Conservation (phyloP, 495 filamentous ascomycete species). For the Neurospora sp. region DNA sequence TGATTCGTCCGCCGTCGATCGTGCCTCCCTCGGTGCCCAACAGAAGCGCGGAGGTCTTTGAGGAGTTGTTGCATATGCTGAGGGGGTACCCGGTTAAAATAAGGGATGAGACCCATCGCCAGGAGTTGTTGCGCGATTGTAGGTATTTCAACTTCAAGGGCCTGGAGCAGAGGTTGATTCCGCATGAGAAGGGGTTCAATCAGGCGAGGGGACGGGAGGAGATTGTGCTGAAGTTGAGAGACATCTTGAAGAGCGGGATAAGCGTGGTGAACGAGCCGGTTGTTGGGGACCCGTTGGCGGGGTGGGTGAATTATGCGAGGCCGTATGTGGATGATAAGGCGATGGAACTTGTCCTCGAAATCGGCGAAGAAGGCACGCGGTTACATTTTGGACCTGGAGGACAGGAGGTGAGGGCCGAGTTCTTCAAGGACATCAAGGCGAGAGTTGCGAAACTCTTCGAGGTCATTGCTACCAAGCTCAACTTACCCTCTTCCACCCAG, state of each 20-base stretch:
- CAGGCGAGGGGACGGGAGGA: slow-evolving; percentile 55
- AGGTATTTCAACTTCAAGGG: slow-evolving; percentile 90
- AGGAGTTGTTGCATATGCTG: slow-evolving; percentile 72
- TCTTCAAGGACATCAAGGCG: slow-evolving; percentile 57
- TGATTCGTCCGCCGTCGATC: slow-evolving; percentile 87
- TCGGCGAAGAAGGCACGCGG: slow-evolving; percentile 56
- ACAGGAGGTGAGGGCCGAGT: slow-evolving; percentile 41
- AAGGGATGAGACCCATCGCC: slow-evolving; percentile 65
- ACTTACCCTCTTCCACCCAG: slow-evolving; percentile 51
- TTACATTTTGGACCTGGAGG: slow-evolving; percentile 39
- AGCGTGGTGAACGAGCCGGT: slow-evolving; percentile 45
- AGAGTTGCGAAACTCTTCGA: slow-evolving; percentile 64
- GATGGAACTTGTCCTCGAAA: slow-evolving; percentile 71
- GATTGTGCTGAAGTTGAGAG: slow-evolving; percentile 72
- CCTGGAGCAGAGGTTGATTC: slow-evolving; percentile 78
- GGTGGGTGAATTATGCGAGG: slow-evolving; percentile 68
- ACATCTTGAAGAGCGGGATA: slow-evolving; percentile 77
- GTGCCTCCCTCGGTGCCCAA: slow-evolving; percentile 71
- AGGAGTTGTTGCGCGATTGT: slow-evolving; percentile 73
- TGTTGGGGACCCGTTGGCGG: slow-evolving; percentile 28
- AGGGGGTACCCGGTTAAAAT: slow-evolving; percentile 83
- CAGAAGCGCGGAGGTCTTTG: slow-evolving; percentile 69
- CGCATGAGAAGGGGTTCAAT: slow-evolving; percentile 70
- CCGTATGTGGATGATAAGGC: slow-evolving; percentile 69
- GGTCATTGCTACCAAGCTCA: slow-evolving; percentile 72